These are phyloP conservation scores for Raddia guianensis DNA, from an alignment of 176 grass and related monocot genomes.

Conservation along the genomic window DNA sequence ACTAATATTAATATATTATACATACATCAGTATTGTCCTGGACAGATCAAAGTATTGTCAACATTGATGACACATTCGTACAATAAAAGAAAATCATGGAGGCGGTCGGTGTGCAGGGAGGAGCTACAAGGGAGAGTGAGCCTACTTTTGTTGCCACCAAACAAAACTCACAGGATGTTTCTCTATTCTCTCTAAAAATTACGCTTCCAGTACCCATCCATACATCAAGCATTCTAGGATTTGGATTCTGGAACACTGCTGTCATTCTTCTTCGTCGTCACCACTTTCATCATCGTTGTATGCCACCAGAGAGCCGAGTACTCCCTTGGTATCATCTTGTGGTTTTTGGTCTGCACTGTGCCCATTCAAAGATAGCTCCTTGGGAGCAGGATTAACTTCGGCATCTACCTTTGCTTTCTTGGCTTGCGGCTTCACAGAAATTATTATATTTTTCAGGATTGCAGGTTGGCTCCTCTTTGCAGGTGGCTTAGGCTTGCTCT, in stretches of 20 bases:
- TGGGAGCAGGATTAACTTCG: slow-evolving; percentile 30
- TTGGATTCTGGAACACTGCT: background rate
- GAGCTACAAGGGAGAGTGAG: background rate
- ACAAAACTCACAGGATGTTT: background rate
- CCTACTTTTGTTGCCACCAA: background rate
- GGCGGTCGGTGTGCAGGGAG: background rate
- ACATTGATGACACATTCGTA: background rate
- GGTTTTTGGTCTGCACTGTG: slow-evolving; percentile 26
- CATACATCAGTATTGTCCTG: background rate
- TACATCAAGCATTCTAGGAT: background rate
- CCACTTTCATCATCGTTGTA: slow-evolving; percentile 59
- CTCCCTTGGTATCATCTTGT: slow-evolving; percentile 28
- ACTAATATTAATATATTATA: too few species aligned
- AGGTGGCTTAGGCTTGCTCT: slow-evolving; percentile 47
- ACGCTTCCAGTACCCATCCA: slow-evolving; percentile 1
- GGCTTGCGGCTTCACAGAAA: slow-evolving; percentile 84
- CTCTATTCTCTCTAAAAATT: background rate
- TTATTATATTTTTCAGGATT: slow-evolving; percentile 63
- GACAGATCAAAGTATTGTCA: background rate
- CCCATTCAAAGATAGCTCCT: slow-evolving; percentile 38
- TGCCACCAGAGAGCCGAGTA: slow-evolving; percentile 55
- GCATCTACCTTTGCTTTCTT: slow-evolving; percentile 71
- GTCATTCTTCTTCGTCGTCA: slow-evolving; percentile 44
- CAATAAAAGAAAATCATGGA: background rate
- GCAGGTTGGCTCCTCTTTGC: slow-evolving; percentile 66